These are phyloP conservation scores for Sporobolus alterniflorus DNA, from an alignment of 202 grass and related monocot genomes.

Conservation along the genomic window DNA sequence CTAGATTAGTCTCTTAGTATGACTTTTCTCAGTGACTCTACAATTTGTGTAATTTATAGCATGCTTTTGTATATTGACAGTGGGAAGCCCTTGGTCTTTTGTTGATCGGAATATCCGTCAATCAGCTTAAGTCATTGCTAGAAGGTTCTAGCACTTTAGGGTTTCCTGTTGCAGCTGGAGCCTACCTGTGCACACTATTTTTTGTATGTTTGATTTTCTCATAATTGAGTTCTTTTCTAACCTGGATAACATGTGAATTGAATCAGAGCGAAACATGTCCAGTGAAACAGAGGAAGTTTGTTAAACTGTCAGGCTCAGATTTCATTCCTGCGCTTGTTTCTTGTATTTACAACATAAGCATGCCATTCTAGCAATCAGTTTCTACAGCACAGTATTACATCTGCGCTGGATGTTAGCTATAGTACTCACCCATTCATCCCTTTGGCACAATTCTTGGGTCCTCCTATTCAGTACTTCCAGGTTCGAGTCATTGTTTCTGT, in stretches of 20 bases:
- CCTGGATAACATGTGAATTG: background rate
- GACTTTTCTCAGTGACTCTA: background rate
- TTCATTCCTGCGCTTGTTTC: background rate
- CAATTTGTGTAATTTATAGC: conserved; percentile 30
- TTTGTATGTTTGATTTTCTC: conserved; percentile 70
- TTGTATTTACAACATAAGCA: background rate
- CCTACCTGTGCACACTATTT: conserved; percentile 89
- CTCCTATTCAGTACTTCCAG: background rate
- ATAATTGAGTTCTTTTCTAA: conserved; percentile 15
- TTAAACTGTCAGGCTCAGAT: conserved; percentile 1
- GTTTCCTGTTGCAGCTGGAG: conserved; percentile 82
- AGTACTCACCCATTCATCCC: background rate
- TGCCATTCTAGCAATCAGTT: background rate
- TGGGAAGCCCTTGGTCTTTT: conserved; percentile 98
- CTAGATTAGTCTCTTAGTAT: conserved; percentile 5
- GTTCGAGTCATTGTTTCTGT: background rate
- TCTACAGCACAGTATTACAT: background rate
- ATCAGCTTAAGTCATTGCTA: conserved; percentile 89
- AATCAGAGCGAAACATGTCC: background rate
- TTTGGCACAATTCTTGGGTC: conserved; percentile 3
- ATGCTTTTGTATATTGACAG: conserved; percentile 48
- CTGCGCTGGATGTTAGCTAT: conserved; percentile 11
- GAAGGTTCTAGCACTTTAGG: conserved; percentile 82
- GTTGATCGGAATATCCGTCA: conserved; percentile 97
- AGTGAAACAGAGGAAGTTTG: conserved; percentile 7